Base-by-base conservation (phyloP, 1,284 basidiomycete species). In the Inonotus obliquus region DNA sequence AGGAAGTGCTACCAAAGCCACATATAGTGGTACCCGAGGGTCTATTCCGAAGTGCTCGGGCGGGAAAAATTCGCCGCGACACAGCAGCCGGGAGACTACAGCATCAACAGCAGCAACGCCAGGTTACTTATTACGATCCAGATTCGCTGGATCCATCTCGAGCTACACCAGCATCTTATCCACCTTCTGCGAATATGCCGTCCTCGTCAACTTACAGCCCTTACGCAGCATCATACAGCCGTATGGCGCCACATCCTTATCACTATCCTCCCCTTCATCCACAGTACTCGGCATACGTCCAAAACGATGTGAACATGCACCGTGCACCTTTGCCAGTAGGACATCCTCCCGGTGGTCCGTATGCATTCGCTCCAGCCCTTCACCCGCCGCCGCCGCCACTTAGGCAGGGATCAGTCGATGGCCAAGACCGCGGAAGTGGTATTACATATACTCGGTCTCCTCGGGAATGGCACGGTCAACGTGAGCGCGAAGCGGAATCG, bases 1-100 rank as follows among this genome's bases (percentile, higher is more conserved):
- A 90, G 69, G 80, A 77, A 61, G 78, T 89, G 67, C 81, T 77
- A 37, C 81, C 81, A 38, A 78, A 89, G 61, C 85, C 86, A 37
- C 82, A 87, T 70, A 73, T 84, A 23, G 70, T 73, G 39, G 84
- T 91, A 19, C 89, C 89, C 48, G 85, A 88, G 54, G 87, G 86
- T 14, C 84, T 84, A 79, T 91, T 91, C 75, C 80, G 81, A 69
- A 89, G 87, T 71, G 87, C 89, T 47, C 81, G 89, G 57, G 81
- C 86, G 57, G 81, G 79, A 57, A 89, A 88, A 70, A 73, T 73
- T 70, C 76, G 79, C 65, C 79, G 84, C 61, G 81, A 63, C 41
- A 47, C 55, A 10, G 52, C 13, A 11, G 11, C 51, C 2, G 17
- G 51, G 14, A 25, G 57, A n/a, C 32, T 37, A n/a, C 56, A 48